Base-by-base conservation (phyloP, 805 yeast species). In the Cyberlindnera lachancei region DNA sequence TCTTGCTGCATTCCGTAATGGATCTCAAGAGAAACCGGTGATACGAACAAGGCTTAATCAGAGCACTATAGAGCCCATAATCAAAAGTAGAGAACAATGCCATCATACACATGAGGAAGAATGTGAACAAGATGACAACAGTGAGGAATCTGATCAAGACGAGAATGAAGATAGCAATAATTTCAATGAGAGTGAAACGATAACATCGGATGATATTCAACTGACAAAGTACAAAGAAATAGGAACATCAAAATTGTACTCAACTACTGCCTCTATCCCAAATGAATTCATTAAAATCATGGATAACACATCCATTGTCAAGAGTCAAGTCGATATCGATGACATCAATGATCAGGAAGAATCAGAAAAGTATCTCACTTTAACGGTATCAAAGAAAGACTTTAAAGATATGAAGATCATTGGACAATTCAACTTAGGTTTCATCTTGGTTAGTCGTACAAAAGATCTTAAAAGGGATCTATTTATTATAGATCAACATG, bases 341-440 rank as follows among this genome's bases (percentile, higher is more conserved):
- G 66, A 72, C 34, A 62, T 75, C 13, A 58, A 61, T 5, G 56
- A 73, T 35, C 59, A 53, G 9, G 59, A 59, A 23, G 67, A 65
- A 25, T 84, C 80, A 7, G 88, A 81, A 40, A 59, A 64, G 25
- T 59, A 66, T 26, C 55, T 84, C 30, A 67, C 80, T 0, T 58
- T 80, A 33, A 71, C 73, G 1, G 75, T 90, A 2, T 63, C 71
- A 7, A 90, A 88, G 50, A 46, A 61, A 1, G 95, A 92, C 46
- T 92, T 92, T 48, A 45, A 54, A 4, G 52, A 66, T 4, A 90
- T 92, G 97, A 56, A 68, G 25, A 59, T 92, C 10, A 73, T 90
- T 6, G 99, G 99, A 0, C 98, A 92, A 57, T 92, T 92, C 60
- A 92, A 92, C 53, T 58, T 82, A n/a, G 98, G 97, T 0, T 92